Base-by-base conservation (phyloP, 306 rosid species). In the Carpinus fangiana region DNA sequence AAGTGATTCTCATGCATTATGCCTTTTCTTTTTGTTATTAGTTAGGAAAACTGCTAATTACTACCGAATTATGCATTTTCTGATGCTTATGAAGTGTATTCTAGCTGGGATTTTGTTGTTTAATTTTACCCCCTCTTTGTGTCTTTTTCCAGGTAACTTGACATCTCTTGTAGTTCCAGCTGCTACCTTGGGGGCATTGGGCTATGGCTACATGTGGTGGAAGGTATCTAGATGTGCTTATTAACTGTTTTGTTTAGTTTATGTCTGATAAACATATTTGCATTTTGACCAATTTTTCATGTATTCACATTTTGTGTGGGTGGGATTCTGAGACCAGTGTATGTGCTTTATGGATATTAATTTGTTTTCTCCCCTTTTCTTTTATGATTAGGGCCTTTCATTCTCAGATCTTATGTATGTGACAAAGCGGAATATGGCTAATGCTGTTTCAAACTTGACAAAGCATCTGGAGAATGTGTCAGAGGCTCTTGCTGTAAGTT, bases 151-250 rank as follows among this genome's bases (percentile, higher is more conserved):
- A 96, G 99, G 97, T 81, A 88, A 88, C 74, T 10, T 90, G 62
- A 61, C 97, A 45, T 89, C 97, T 18, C 91, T 91, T 60, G 68
- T 91, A 47, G 83, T 87, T 89, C 99, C 98, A 62, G 93, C 93
- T 2, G 97, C 94, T 79, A 82, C 94, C 16, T 26, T 90, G 75
- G 99, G 98, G 48, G 98, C 87, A 31, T 43, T 89, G 83, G 97
- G 99, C 73, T 96, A 96, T 70, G 96, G 94, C 61, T 96, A 96
- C 91, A 93, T 96, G 99, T 83, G 96, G 96, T 93, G 92, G 98
- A 96, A 93, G 99, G 99, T 96, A 73, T 47, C 28, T 78, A 67
- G 16, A 36, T 59, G 14, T 79, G 18, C 43, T 62, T 38, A 64
- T 18, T 34, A 55, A 18, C 67, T n/a, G 52, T 17, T 38, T 75